Base-by-base conservation (phyloP, 169 alveolate genomes). In the Plasmodium gonderi region DNA sequence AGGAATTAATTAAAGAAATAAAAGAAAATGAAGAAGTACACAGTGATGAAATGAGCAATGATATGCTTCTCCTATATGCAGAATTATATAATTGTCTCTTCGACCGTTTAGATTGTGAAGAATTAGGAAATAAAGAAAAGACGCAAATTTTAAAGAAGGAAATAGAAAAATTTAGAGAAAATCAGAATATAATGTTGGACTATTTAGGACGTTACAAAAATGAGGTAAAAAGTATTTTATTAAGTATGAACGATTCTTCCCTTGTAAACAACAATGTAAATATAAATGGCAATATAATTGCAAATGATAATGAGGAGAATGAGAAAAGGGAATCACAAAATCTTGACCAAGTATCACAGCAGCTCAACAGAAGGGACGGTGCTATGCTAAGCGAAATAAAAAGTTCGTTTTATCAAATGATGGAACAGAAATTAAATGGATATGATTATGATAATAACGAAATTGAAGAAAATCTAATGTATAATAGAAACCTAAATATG, bases 151-250 rank as follows among this genome's bases (percentile, higher is more conserved):
- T 87, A 75, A 87, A 75, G 36, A 77, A 68, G 47, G 93, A 87
- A 75, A 75, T 87, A 12, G 93, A 74, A 36, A 87, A 87, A 78
- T 51, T 87, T 74, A 87, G 68, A 60, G 87, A 87, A 26, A 87
- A 87, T 38, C 78, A 26, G 47, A 60, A 78, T 33, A 36, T 87
- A 11, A 11, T 74, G 67, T 51, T 20, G 44, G 49, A 54, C 3
- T 87, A 33, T 78, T 78, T 87, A 26, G 68, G 33, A 17, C 36
- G 65, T 31, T 42, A 29, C 54, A 65, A 87, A 26, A 76, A 74
- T 11, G 87, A 87, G 47, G 79, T 54, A 29, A 87, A 87, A 54
- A 68, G 47, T 42, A 75, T 54, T 29, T 67, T 87, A 17, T 14
- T 75, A 23, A 87, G 68, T 87, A 54, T 42, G 69, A 67, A 45